These are phyloP conservation scores for Pichia manshurica DNA, from an alignment of 805 yeast species.

Conservation along the genomic window DNA sequence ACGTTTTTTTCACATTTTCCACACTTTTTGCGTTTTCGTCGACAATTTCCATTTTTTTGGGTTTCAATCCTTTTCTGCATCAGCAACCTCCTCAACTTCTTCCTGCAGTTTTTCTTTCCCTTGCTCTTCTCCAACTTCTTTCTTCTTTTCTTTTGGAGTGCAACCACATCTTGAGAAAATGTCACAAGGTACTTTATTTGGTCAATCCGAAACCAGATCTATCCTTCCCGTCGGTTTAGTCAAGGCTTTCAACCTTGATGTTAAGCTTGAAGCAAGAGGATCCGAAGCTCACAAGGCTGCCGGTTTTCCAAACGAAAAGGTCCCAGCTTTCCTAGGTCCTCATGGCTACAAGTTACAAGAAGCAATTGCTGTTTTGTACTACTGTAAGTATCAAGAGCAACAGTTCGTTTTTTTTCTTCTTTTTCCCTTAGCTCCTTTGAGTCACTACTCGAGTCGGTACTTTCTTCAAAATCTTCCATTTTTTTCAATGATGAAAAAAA, in stretches of 20 bases:
- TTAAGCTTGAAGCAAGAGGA: constrained; percentile 28
- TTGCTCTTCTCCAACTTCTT: not conserved
- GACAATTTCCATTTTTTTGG: not conserved
- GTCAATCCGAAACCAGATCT: constrained; percentile 28
- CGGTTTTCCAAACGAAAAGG: constrained; percentile 56
- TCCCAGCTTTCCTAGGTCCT: constrained; percentile 66
- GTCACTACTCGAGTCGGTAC: not conserved
- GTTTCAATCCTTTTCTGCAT: not conserved
- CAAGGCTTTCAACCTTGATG: constrained; percentile 55
- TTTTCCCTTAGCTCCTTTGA: constrained; percentile 1
- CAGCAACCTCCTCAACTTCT: not conserved
- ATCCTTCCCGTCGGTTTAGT: constrained; percentile 38
- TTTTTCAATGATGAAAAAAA: constrained; percentile 48
- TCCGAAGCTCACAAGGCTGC: constrained; percentile 36
- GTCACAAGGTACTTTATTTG: constrained; percentile 34
- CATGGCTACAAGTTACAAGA: constrained; percentile 70
- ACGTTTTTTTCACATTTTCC: not conserved
- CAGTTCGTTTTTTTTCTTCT: not conserved
- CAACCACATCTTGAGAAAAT: constrained; percentile 15
- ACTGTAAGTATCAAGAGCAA: constrained; percentile 31
- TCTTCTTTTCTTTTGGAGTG: not conserved
- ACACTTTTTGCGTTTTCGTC: not conserved
- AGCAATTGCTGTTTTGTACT: constrained; percentile 56
- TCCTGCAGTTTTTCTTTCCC: not conserved
- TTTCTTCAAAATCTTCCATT: not conserved